These are phyloP conservation scores for Pseudocercospora crystallina DNA, from an alignment of 2,329 filamentous ascomycete species.

Conservation along the genomic window DNA sequence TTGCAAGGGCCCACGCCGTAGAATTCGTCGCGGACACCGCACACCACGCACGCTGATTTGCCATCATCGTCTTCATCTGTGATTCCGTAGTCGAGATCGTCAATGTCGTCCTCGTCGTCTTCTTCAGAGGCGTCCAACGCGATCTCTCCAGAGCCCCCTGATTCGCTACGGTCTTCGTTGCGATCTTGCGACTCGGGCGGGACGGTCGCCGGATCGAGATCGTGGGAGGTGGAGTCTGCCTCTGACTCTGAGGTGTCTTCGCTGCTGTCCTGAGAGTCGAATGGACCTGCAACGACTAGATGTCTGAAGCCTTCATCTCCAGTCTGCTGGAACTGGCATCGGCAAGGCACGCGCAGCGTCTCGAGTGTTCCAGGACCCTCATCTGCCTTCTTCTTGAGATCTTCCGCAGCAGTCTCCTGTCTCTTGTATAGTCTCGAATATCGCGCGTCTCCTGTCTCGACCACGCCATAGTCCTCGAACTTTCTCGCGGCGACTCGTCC, in stretches of 20 bases:
- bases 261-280: too few relatives aligned
- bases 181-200: too few relatives aligned
- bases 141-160: too few relatives aligned
- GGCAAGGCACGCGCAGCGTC: not conserved
- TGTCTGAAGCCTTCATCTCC: too few relatives aligned
- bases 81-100: not conserved
- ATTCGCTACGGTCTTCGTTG: too few relatives aligned
- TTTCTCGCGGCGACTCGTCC: conserved; percentile 3
- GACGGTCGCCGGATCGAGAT: too few relatives aligned
- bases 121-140: not conserved
- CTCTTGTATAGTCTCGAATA: not conserved
- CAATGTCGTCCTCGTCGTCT: not conserved
- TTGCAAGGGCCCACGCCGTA: conserved; percentile 5
- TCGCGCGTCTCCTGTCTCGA: not conserved
- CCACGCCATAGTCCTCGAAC: not conserved
- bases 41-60: not conserved
- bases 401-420: not conserved
- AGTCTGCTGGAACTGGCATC: not conserved
- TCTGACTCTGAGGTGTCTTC: too few relatives aligned
- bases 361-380: not conserved
- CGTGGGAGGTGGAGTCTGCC: too few relatives aligned
- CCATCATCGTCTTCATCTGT: not conserved
- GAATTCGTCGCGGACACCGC: not conserved
- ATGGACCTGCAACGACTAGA: too few relatives aligned
- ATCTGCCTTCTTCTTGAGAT: not conserved